Percentiles rank a stretch among this genome's conserved stretches.
phyloP scores from a whole-genome alignment of 805 yeast genomes.

The Candida railenensis region DNA sequence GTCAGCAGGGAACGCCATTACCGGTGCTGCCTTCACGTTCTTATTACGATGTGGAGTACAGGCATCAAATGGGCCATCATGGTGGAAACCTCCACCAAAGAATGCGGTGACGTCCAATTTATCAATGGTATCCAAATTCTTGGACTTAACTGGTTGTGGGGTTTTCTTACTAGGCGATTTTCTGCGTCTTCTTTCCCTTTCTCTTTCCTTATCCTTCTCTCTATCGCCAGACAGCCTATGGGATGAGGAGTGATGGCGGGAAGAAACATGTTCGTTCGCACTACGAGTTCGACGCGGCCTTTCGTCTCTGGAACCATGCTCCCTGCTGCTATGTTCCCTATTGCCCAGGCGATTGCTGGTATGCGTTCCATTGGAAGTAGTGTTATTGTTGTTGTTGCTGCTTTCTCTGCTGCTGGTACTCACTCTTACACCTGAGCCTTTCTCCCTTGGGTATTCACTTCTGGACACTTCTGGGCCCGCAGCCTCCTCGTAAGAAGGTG shows the following conservation, averaged over 20 bases:
- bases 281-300: constrained; percentile 4
- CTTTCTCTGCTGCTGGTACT: neutral
- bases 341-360: neutral
- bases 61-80: constrained; percentile 99
- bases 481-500: constrained; percentile 72
- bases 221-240: constrained; percentile 11
- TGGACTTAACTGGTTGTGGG: constrained; percentile 51
- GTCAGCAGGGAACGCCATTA: constrained; percentile 90
- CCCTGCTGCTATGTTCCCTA: neutral
- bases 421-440: constrained; percentile 18
- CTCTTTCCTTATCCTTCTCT: constrained; percentile 8
- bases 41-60: constrained; percentile 96
- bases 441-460: constrained; percentile 56
- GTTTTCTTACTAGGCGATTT: constrained; percentile 39
- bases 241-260: neutral
- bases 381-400: neutral
- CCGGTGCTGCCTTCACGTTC: constrained; percentile 76
- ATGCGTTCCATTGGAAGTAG: neutral
- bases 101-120: constrained; percentile 94
- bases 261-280: constrained; percentile 6
- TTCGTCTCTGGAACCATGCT: neutral
- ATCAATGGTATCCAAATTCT: constrained; percentile 90
- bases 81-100: constrained; percentile 93
- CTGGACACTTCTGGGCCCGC: constrained; percentile 47
- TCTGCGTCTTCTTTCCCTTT: constrained; percentile 15